These are phyloP conservation scores for Metschnikowia aberdeeniae DNA, from an alignment of 805 yeast species.

Conservation along the genomic window DNA sequence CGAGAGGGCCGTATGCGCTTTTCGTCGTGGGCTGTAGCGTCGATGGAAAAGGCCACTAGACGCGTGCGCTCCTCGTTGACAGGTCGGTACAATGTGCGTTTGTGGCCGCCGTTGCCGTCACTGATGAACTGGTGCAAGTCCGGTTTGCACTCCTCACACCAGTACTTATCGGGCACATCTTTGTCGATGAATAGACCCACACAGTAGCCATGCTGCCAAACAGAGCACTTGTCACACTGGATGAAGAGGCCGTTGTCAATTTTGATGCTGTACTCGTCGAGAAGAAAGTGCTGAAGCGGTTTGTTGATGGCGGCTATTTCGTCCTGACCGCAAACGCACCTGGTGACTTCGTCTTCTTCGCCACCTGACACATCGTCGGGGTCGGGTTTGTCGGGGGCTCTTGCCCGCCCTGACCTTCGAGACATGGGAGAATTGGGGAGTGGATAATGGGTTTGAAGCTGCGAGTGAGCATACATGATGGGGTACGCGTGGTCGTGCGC, in stretches of 20 bases:
- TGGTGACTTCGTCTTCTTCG: constrained; percentile 39
- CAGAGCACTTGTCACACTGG: constrained; percentile 87
- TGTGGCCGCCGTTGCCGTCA: constrained; percentile 20
- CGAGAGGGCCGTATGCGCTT: constrained; percentile 4
- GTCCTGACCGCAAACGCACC: constrained; percentile 42
- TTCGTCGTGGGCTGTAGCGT: background rate
- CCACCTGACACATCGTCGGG: constrained; percentile 13
- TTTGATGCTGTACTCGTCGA: constrained; percentile 32
- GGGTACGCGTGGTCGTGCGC: too few species aligned
- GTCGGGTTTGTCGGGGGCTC: constrained; percentile 8
- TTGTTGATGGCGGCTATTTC: constrained; percentile 30
- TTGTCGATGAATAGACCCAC: constrained; percentile 76
- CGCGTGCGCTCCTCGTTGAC: constrained; percentile 42
- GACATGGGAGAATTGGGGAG: constrained; percentile 8
- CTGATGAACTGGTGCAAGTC: constrained; percentile 60
- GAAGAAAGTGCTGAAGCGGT: constrained; percentile 23
- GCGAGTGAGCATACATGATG: too few species aligned
- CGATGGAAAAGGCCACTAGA: constrained; percentile 3
- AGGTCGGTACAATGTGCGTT: constrained; percentile 36
- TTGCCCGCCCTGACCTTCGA: constrained; percentile 17
- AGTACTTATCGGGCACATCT: constrained; percentile 86
- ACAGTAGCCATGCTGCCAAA: constrained; percentile 98
- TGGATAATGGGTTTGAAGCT: too few species aligned
- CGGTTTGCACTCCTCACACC: constrained; percentile 91
- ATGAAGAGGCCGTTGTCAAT: constrained; percentile 62